Conservation (phyloP, 1,139 yeast genomes). For the Geotrichum bryndzae region DNA sequence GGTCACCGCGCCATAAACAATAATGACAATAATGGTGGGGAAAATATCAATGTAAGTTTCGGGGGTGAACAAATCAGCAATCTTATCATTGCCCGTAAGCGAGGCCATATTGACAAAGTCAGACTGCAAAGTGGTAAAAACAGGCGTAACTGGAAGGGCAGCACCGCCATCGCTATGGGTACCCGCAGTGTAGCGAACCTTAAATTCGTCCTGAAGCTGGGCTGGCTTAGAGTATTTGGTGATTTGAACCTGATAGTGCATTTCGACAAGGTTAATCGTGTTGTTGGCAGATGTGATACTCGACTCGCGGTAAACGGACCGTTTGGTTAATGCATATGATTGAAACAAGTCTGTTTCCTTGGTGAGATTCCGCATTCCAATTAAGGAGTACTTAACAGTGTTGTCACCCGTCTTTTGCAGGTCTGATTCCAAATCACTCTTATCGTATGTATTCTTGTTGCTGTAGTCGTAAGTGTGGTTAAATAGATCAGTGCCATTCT, state of each 20-base stretch:
- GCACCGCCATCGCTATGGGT: background rate
- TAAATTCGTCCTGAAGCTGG: background rate
- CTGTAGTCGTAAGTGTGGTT: constrained; percentile 17
- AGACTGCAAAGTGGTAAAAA: constrained; percentile 8
- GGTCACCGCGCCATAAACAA: constrained; percentile 11
- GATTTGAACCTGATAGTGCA: constrained; percentile 13
- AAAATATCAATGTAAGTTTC: constrained; percentile 17
- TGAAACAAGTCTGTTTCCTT: constrained; percentile 11
- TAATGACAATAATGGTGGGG: constrained; percentile 13
- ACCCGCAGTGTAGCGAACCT: constrained; percentile 8
- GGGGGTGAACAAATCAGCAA: constrained; percentile 8
- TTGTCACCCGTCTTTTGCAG: constrained; percentile 7
- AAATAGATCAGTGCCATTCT: constrained; percentile 12
- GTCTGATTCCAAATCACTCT: constrained; percentile 4
- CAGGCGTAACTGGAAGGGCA: constrained; percentile 14
- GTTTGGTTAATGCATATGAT: constrained; percentile 13
- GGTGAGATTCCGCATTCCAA: constrained; percentile 15
- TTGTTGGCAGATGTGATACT: constrained; percentile 12
- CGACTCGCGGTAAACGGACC: constrained; percentile 14
- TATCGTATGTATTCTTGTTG: constrained; percentile 4
- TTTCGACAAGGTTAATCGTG: constrained; percentile 15
- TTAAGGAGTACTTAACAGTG: constrained; percentile 9
- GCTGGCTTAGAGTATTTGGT: constrained; percentile 3
- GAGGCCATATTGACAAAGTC: constrained; percentile 15
- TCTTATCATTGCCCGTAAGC: background rate